Conservation (phyloP, 352 stramenopile genomes). For the Sclerospora graminicola region DNA sequence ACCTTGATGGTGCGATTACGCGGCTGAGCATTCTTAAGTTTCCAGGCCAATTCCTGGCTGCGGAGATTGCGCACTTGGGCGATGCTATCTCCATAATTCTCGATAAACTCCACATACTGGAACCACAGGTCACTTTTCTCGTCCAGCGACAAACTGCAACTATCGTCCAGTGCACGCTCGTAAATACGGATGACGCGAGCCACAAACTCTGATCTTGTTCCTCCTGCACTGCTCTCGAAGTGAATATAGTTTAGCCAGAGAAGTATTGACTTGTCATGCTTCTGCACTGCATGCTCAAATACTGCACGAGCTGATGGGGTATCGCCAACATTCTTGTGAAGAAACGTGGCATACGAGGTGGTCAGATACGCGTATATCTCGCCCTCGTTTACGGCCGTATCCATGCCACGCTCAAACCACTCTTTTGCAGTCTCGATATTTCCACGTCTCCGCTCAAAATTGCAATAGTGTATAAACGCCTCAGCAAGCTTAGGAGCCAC, state of each 20-base stretch:
- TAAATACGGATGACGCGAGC: conserved; percentile 34
- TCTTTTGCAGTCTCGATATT: conserved; percentile 37
- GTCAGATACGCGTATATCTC: conserved; percentile 43
- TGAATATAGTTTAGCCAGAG: conserved; percentile 65
- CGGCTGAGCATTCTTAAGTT: conserved; percentile 47
- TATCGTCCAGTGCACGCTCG: conserved; percentile 37
- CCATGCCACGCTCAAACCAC: conserved; percentile 47
- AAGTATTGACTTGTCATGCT: conserved; percentile 31
- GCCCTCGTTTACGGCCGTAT: conserved; percentile 23
- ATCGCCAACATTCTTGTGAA: conserved; percentile 37
- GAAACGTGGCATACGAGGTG: conserved; percentile 48
- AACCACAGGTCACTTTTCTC: conserved; percentile 80
- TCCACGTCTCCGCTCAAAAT: conserved; percentile 55
- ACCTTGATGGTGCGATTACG: conserved; percentile 49
- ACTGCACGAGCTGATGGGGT: conserved; percentile 25
- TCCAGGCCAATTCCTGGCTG: conserved; percentile 49
- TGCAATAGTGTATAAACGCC: conserved; percentile 51
- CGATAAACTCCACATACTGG: conserved; percentile 67
- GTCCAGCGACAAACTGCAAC: conserved; percentile 37
- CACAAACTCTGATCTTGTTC: conserved; percentile 21
- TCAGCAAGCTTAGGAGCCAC: conserved; percentile 55
- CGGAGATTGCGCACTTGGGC: conserved; percentile 40
- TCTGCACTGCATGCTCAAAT: conserved; percentile 35
- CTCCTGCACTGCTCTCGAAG: conserved; percentile 39
- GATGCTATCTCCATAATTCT: conserved; percentile 35